These are phyloP conservation scores for Tetrapisispora arboricola DNA, from an alignment of 805 yeast species.

Conservation along the genomic window DNA sequence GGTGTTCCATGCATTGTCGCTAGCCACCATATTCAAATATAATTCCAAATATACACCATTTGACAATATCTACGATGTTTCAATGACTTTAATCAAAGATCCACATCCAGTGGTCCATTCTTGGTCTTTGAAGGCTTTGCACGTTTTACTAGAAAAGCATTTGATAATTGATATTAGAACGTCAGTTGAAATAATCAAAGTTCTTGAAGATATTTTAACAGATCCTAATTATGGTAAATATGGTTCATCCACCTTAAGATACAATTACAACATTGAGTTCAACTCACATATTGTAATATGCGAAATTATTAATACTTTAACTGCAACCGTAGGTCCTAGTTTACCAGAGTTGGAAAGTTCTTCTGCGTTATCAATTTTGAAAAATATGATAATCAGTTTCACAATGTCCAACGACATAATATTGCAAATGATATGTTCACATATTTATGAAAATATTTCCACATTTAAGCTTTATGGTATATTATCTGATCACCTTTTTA, in stretches of 20 bases:
- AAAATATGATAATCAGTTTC: constrained; percentile 29
- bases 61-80: constrained; percentile 42
- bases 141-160: constrained; percentile 47
- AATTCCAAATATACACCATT: constrained; percentile 32
- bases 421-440: constrained; percentile 15
- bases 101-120: constrained; percentile 80
- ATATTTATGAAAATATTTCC: constrained; percentile 20
- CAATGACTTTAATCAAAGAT: constrained; percentile 54
- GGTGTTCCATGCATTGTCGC: constrained; percentile 42
- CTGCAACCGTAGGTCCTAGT: constrained; percentile 52
- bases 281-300: constrained; percentile 38
- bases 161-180: constrained; percentile 35
- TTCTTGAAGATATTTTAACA: constrained; percentile 32
- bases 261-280: constrained; percentile 39
- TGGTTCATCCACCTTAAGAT: constrained; percentile 34
- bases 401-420: constrained; percentile 29
- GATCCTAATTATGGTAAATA: constrained; percentile 43
- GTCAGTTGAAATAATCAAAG: constrained; percentile 35
- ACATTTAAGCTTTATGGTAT: constrained; percentile 18
- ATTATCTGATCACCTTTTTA: constrained; percentile 24
- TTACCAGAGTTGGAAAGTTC: constrained; percentile 27
- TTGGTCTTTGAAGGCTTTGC: constrained; percentile 55
- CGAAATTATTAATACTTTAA: constrained; percentile 35
- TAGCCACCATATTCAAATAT: constrained; percentile 39
- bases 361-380: constrained; percentile 25